These are phyloP conservation scores for Carallia brachiata DNA, from an alignment of 345 rosid genomes.

Conservation along the genomic window DNA sequence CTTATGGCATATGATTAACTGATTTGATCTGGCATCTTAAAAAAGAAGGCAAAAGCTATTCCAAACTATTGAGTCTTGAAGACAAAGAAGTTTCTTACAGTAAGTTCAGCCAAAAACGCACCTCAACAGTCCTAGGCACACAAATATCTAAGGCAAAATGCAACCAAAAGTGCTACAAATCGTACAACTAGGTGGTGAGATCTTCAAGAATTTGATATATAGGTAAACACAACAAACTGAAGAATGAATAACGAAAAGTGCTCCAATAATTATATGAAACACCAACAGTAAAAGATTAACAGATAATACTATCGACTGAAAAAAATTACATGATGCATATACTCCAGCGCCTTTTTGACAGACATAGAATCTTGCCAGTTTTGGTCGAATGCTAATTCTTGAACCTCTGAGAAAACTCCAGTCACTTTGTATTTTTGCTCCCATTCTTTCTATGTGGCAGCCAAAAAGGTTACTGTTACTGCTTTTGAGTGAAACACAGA, in stretches of 20 bases:
- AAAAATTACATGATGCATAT: constrained; percentile 74
- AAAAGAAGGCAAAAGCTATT: no score
- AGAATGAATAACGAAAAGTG: constrained; percentile 3
- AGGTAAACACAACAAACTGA: no score
- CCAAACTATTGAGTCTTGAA: no score
- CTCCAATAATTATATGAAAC: background rate
- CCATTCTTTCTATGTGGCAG: constrained; percentile 26
- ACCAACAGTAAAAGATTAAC: background rate
- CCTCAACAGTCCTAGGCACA: background rate
- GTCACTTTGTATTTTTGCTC: constrained; percentile 20
- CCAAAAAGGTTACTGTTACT: constrained; percentile 22
- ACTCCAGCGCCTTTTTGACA: constrained; percentile 34
- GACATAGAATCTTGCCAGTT: constrained; percentile 16
- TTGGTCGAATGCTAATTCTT: constrained; percentile 34
- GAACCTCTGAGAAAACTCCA: constrained; percentile 72
- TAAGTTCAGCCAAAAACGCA: no score
- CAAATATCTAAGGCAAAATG: background rate
- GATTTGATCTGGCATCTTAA: no score
- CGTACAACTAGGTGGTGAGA: background rate
- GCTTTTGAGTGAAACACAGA: constrained; percentile 30
- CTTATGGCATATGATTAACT: no score
- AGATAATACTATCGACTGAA: background rate
- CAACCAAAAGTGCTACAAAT: background rate
- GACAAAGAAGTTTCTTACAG: no score
- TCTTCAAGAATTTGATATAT: background rate